Conservation (phyloP, 2,329 filamentous ascomycete genomes). For the Ascochyta koolunga region DNA sequence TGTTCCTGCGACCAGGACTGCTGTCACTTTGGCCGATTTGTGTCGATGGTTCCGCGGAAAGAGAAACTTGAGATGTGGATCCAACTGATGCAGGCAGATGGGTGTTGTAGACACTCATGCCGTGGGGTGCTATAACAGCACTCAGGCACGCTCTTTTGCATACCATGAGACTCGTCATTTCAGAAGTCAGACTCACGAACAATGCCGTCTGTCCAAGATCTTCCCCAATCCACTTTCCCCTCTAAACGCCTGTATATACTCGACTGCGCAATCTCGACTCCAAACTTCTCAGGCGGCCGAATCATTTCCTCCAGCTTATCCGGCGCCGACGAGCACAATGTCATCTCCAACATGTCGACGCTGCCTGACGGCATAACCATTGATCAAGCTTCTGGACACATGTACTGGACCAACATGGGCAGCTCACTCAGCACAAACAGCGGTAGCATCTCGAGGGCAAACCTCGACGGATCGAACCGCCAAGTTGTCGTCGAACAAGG, state of each 20-base stretch:
- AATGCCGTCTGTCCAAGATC: slow-evolving; percentile 31
- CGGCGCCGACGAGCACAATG: neutral
- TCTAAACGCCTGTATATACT: slow-evolving; percentile 8
- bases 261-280: slow-evolving; percentile 6
- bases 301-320: slow-evolving; percentile 7
- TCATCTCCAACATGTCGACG: slow-evolving; percentile 10
- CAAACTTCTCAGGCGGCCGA: slow-evolving; percentile 2
- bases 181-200: neutral
- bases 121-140: neutral
- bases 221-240: neutral
- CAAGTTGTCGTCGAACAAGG: slow-evolving; percentile 53
- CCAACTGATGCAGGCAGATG: neutral
- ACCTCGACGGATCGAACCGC: slow-evolving; percentile 57
- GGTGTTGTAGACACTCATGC: neutral
- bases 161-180: neutral
- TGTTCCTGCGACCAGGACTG: neutral
- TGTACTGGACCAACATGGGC: slow-evolving; percentile 43
- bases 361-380: slow-evolving; percentile 43
- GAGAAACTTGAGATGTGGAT: neutral
- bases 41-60: neutral
- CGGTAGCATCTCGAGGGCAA: slow-evolving; percentile 53
- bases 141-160: neutral
- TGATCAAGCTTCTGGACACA: slow-evolving; percentile 20
- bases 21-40: neutral
- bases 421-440: slow-evolving; percentile 37